These are phyloP conservation scores for Basidiobolus meristosporus DNA, from an alignment of 371 early-diverging fungal genomes.

Conservation along the genomic window DNA sequence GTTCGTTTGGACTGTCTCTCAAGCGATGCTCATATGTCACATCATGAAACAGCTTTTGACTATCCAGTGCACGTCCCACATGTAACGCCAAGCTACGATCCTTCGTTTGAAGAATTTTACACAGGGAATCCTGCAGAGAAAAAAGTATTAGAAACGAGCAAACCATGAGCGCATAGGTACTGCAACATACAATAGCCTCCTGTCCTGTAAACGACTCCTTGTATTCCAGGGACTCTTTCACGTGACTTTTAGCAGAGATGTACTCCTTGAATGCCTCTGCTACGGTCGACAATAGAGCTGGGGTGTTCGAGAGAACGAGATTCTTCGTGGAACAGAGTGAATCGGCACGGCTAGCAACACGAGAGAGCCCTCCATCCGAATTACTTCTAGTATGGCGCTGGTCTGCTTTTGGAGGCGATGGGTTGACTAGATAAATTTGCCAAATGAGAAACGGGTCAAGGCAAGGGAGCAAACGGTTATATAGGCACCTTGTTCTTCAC, in stretches of 20 bases:
- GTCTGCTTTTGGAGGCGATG: no score
- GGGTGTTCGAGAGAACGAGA: no score
- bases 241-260: constrained; percentile 22
- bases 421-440: no score
- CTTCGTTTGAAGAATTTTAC: constrained; percentile 45
- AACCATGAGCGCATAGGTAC: no score
- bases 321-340: no score
- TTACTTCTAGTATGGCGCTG: no score
- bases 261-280: constrained; percentile 43
- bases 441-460: no score
- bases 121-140: constrained; percentile 51
- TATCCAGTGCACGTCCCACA: constrained; percentile 69
- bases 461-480: no score
- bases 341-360: no score
- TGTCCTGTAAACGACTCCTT: constrained; percentile 60
- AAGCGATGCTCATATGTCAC: constrained; percentile 66
- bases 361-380: no score
- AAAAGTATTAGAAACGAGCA: no score
- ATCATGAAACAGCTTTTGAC: constrained; percentile 78
- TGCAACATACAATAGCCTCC: constrained; percentile 28
- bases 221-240: constrained; percentile 65
- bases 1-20: constrained; percentile 54
- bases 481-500: no score
- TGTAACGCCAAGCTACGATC: constrained; percentile 73
- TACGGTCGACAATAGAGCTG: constrained; percentile 65